Conservation (phyloP, 2,329 filamentous ascomycete species). For the Aureobasidium subglaciale region DNA sequence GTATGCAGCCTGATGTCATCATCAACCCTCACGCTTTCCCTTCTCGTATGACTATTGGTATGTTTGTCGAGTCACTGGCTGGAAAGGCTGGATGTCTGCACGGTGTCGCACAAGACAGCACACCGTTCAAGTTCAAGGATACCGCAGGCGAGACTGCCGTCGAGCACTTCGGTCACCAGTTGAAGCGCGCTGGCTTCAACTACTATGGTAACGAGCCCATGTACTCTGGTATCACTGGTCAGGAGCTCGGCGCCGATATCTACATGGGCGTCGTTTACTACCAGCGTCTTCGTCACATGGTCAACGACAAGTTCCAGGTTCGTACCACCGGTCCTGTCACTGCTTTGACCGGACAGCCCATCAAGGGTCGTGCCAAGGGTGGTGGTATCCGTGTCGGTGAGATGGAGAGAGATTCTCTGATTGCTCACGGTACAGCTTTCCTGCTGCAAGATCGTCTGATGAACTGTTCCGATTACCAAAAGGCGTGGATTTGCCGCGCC, state of each 20-base stretch:
- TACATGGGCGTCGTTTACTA: slow-evolving; percentile 98
- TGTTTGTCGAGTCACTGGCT: slow-evolving; percentile 96
- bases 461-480: slow-evolving; percentile 92
- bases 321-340: slow-evolving; percentile 92
- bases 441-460: slow-evolving; percentile 89
- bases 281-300: slow-evolving; percentile 97
- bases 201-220: slow-evolving; percentile 98
- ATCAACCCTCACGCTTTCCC: slow-evolving; percentile 99
- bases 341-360: slow-evolving; percentile 83
- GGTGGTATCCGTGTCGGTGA: slow-evolving; percentile 98
- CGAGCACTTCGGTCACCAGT: slow-evolving; percentile 93
- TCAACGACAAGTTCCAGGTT: slow-evolving; percentile 99
- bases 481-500: slow-evolving; percentile 78
- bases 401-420: slow-evolving; percentile 93
- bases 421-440: slow-evolving; percentile 93
- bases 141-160: slow-evolving; percentile 85
- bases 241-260: slow-evolving; percentile 90
- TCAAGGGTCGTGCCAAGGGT: slow-evolving; percentile 92
- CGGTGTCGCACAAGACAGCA: slow-evolving; percentile 91
- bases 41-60: slow-evolving; percentile 98
- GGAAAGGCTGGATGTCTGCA: slow-evolving; percentile 93
- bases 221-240: slow-evolving; percentile 94
- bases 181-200: slow-evolving; percentile 92
- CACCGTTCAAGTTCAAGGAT: slow-evolving; percentile 74
- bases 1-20: slow-evolving; percentile 94